These are phyloP conservation scores for Suillus discolor DNA, from an alignment of 768 basidiomycete genomes.

Conservation along the genomic window DNA sequence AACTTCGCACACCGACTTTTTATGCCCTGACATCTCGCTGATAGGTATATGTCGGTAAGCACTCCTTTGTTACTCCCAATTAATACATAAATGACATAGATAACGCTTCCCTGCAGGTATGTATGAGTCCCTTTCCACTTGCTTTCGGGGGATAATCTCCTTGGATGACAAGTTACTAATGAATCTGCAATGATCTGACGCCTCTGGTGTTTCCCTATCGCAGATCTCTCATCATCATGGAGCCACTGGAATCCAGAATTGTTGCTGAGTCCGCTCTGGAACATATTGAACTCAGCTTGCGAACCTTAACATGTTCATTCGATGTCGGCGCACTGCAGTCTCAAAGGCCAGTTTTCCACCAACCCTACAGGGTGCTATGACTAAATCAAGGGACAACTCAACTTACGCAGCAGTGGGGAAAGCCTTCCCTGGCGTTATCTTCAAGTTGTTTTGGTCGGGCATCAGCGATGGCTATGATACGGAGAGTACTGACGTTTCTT, in stretches of 20 bases:
- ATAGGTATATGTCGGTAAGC: background rate
- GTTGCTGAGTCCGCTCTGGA: background rate
- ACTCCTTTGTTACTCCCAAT: background rate
- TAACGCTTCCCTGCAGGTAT: background rate
- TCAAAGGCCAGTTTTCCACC: slow-evolving; percentile 37
- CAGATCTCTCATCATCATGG: background rate
- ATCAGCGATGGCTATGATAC: too few species aligned
- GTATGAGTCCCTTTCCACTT: background rate
- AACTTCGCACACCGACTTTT: background rate
- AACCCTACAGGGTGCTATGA: slow-evolving; percentile 38
- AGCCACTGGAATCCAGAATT: background rate
- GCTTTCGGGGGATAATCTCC: background rate
- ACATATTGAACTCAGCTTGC: background rate
- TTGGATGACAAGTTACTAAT: background rate
- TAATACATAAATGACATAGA: background rate
- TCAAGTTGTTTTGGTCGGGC: background rate
- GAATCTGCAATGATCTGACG: background rate
- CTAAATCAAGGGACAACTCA: slow-evolving; percentile 36
- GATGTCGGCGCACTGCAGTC: slow-evolving; percentile 21
- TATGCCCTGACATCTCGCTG: background rate
- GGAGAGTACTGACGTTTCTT: too few species aligned
- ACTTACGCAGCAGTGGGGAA: slow-evolving; percentile 34
- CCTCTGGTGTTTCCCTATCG: background rate
- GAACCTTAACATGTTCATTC: too few species aligned
- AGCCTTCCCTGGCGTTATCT: slow-evolving; percentile 42